phyloP scores from a whole-genome alignment of 768 basidiomycete genomes.

The Suillus bovinus region DNA sequence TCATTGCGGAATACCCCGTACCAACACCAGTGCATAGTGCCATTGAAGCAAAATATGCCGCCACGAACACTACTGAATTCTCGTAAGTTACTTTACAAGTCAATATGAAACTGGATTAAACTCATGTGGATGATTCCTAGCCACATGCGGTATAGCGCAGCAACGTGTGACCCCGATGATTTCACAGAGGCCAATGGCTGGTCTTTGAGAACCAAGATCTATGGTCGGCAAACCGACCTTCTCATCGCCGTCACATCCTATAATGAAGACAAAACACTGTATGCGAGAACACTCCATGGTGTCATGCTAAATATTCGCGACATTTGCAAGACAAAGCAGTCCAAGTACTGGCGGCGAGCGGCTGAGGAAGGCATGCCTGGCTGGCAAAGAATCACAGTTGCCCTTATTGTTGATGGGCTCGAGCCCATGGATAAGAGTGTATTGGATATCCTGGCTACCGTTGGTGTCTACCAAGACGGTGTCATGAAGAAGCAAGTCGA shows the following conservation, averaged over 20 bases:
- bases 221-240: slow-evolving; percentile 88
- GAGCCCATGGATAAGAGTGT: slow-evolving; percentile 96
- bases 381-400: slow-evolving; percentile 92
- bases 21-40: slow-evolving; percentile 83
- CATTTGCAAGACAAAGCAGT: slow-evolving; percentile 94
- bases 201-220: slow-evolving; percentile 80
- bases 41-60: slow-evolving; percentile 77
- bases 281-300: slow-evolving; percentile 88
- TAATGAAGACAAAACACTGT: slow-evolving; percentile 92
- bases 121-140: slow-evolving; percentile 23
- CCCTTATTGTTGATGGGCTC: slow-evolving; percentile 89
- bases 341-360: slow-evolving; percentile 84
- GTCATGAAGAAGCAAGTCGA: slow-evolving; percentile 93
- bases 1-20: slow-evolving; percentile 87
- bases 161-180: slow-evolving; percentile 89
- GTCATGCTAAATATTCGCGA: slow-evolving; percentile 98
- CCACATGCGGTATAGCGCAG: slow-evolving; percentile 94
- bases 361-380: slow-evolving; percentile 83
- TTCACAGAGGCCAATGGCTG: slow-evolving; percentile 80
- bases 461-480: slow-evolving; percentile 93
- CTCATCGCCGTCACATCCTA: slow-evolving; percentile 94
- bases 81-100: slow-evolving; percentile 54
- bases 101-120: background rate
- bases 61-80: slow-evolving; percentile 82
- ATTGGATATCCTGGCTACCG: slow-evolving; percentile 82